Base-by-base conservation (phyloP, 306 rosid species). In the Delonix regia region DNA sequence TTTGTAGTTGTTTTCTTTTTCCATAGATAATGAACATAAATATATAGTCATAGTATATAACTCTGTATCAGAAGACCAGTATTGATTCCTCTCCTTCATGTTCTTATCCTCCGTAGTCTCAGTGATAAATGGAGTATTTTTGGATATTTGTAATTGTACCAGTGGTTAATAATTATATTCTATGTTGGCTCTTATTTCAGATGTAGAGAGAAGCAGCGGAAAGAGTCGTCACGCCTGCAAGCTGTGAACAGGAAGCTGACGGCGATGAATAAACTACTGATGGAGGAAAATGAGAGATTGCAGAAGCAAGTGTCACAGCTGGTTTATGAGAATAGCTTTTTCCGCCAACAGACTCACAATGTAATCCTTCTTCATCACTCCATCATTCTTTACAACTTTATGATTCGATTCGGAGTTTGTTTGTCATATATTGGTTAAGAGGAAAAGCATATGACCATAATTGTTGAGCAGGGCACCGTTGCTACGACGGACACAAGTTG, bases 201-300 rank as follows among this genome's bases (percentile, higher is more conserved):
- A 87, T 95, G 99, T 82, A 86, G 99, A 84, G 99, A 95, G 90
- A 95, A 95, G 78, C 99, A 95, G 90, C 82, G 98, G 67, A 95
- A 95, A 80, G 99, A 95, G 81, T 86, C 99, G 8, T 90, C 94
- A 9, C 85, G 99, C 25, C 85, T 95, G 75, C 98, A 95, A 83
- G 89, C 86, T 2, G 99, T 95, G 81, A 95, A 95, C 80, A 85
- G 97, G 80, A 95, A 95, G 83, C 92, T 95, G 71, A 89, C 99
- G 59, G 98, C 99, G 15, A 95, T 95, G 98, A 95, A 95, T 69
- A 93, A 90, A 68, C 90, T 95, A 27, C 70, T 95, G 71, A 95
- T 95, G 99, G 99, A 95, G 90, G 99, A 95, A 85, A 95, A 95
- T 68, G 99, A 95, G 76, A 84, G 99, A 80, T 57, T 95, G 91